Evolutionary conservation across 2,329 filamentous ascomycete genomes (phyloP), one percentile per base, ranked within the genome.

Genomic region (Emergomyces orientalis): DNA sequence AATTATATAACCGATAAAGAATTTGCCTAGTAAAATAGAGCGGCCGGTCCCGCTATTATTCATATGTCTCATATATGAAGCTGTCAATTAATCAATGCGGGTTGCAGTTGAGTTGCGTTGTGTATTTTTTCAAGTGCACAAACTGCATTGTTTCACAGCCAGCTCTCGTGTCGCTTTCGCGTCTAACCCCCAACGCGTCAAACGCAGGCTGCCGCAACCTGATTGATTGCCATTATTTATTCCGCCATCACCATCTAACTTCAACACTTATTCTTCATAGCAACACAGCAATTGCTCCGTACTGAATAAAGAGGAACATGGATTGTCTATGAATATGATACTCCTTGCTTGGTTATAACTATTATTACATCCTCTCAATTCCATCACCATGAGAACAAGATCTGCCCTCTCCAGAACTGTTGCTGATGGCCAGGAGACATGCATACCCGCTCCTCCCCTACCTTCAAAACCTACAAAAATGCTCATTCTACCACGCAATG

Each of bases 401-500:
- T 73, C 74, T 61, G 68, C 70, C 54, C 68, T 65, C 37, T 63
- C 72, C 39, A 43, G 56, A 9, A 58, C 19, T 32, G 67, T 69
- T n/a, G 52, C 65, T 1, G n/a, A 34, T 11, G 25, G 32, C 6
- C 11, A 57, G 22, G 34, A 67, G 60, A 30, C 62, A 3, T 63
- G 65, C 55, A 63, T 68, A 43, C 63, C 65, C 69, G 32, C 61
- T 73, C 25, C 67, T 68, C n/a, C 61, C 14, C 39, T 3, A 14
- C 34, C 49, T 25, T 56, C 61, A 54, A 71, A 67, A 45, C 73
- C 74, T 32, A 70, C 65, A 73, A 84, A 81, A 66, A 75, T 84
- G 9, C 83, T 87, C 67, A 78, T 87, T 17, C 74, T 88, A 0
- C 85, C 85, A 2, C 79, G 79, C 63, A 71, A 79, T 51, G 73